These are phyloP conservation scores for Trametes cingulata DNA, from an alignment of 768 basidiomycete genomes.

Conservation along the genomic window DNA sequence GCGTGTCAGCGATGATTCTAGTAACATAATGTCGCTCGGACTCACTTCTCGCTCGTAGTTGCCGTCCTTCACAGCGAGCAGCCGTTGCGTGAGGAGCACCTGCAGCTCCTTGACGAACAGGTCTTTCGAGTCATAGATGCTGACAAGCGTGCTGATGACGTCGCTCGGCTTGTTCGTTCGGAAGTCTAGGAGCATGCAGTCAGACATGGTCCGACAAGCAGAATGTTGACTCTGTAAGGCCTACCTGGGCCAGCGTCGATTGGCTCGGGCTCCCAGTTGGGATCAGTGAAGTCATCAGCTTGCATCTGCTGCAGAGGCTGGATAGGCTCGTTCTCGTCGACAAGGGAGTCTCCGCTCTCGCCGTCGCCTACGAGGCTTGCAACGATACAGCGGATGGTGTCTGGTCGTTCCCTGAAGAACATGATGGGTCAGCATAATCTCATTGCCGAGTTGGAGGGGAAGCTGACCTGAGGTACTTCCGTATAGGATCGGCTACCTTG, in stretches of 20 bases:
- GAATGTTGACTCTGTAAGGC: conserved; percentile 11
- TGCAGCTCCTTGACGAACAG: conserved; percentile 96
- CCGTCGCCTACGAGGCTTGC: conserved; percentile 86
- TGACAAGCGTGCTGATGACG: conserved; percentile 93
- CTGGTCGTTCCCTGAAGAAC: conserved; percentile 70
- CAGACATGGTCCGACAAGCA: neutral
- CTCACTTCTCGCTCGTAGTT: conserved; percentile 69
- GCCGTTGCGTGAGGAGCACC: conserved; percentile 82
- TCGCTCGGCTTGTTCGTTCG: conserved; percentile 89
- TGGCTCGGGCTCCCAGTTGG: conserved; percentile 95
- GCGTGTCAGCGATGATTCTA: neutral
- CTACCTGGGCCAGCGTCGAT: conserved; percentile 93
- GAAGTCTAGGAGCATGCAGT: conserved; percentile 62
- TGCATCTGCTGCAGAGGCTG: conserved; percentile 73
- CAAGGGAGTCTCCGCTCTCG: conserved; percentile 75
- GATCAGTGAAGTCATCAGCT: conserved; percentile 86
- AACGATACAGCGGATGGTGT: conserved; percentile 94
- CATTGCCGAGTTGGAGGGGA: neutral
- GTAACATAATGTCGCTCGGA: neutral
- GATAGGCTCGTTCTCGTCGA: conserved; percentile 83
- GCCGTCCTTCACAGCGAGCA: conserved; percentile 80
- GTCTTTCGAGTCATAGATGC: conserved; percentile 96
- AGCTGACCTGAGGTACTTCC: conserved; percentile 78
- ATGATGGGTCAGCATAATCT: neutral
- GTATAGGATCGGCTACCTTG: conserved; percentile 91